These are phyloP conservation scores for Mycena belliarum DNA, from an alignment of 768 basidiomycete genomes.

Conservation along the genomic window DNA sequence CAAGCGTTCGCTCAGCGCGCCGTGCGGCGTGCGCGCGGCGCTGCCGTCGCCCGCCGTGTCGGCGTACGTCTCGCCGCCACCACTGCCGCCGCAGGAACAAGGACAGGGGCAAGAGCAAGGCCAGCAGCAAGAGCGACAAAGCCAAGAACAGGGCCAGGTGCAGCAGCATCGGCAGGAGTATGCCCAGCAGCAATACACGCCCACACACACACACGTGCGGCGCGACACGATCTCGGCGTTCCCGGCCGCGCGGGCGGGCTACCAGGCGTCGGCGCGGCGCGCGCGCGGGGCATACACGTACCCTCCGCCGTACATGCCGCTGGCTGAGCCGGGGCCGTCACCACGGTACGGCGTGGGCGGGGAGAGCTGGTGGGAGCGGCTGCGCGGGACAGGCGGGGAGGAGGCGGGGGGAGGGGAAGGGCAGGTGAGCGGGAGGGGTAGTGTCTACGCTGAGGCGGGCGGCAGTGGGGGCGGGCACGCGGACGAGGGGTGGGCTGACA, in stretches of 20 bases:
- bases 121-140: too few relatives aligned
- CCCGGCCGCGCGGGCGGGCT: slow-evolving; percentile 24
- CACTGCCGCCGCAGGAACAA: too few relatives aligned
- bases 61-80: not conserved
- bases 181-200: too few relatives aligned
- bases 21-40: slow-evolving; percentile 21
- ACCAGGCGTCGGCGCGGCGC: slow-evolving; percentile 22
- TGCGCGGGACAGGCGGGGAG: not conserved
- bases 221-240: slow-evolving; percentile 32
- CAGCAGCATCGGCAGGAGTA: too few relatives aligned
- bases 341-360: slow-evolving; percentile 11
- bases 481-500: slow-evolving; percentile 32
- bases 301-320: slow-evolving; percentile 13
- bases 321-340: not conserved
- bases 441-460: too few relatives aligned
- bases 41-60: not conserved
- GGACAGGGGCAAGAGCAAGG: too few relatives aligned
- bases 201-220: slow-evolving; percentile 19
- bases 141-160: too few relatives aligned
- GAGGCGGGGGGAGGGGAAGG: too few relatives aligned
- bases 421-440: too few relatives aligned
- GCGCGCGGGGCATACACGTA: slow-evolving; percentile 21
- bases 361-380: slow-evolving; percentile 12
- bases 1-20: slow-evolving; percentile 63
- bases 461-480: not conserved